phyloP scores from a whole-genome alignment of 2,329 filamentous ascomycete species.

The Cladosporium sp. region DNA sequence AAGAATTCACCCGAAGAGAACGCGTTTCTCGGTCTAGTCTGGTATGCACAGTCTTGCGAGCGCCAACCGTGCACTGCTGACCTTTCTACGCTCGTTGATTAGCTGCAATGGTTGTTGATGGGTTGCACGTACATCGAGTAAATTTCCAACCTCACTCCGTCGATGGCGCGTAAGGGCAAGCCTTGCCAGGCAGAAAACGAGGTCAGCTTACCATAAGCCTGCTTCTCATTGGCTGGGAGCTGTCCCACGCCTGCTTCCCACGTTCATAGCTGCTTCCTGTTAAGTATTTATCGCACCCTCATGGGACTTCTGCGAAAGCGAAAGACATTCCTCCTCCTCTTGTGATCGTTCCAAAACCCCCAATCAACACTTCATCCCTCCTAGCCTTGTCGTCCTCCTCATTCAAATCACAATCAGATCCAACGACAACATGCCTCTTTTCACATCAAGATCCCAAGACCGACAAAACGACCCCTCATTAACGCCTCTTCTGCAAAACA shows the following conservation, averaged over 20 bases:
- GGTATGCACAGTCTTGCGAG: not conserved
- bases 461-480: not conserved
- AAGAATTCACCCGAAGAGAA: slow-evolving; percentile 7
- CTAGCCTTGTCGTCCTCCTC: not conserved
- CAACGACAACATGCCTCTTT: not conserved
- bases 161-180: not conserved
- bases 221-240: not conserved
- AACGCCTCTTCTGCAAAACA: not conserved
- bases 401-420: not conserved
- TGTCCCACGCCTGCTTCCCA: slow-evolving; percentile 1
- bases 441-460: slow-evolving; percentile 6
- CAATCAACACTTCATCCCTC: not conserved
- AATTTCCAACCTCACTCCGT: not conserved
- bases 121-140: not conserved
- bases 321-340: not conserved
- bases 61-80: slow-evolving; percentile 5
- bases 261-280: not conserved
- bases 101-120: not conserved
- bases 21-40: not conserved
- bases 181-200: not conserved
- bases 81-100: not conserved
- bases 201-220: slow-evolving; percentile 5
- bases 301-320: not conserved
- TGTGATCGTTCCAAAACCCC: not conserved
- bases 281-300: slow-evolving; percentile 9